A percentile compares a stretch with the other conserved stretches of the same genome.
Evolutionary conservation across 2,329 filamentous ascomycete species (phyloP).

Genomic region (Venturia asperata): DNA sequence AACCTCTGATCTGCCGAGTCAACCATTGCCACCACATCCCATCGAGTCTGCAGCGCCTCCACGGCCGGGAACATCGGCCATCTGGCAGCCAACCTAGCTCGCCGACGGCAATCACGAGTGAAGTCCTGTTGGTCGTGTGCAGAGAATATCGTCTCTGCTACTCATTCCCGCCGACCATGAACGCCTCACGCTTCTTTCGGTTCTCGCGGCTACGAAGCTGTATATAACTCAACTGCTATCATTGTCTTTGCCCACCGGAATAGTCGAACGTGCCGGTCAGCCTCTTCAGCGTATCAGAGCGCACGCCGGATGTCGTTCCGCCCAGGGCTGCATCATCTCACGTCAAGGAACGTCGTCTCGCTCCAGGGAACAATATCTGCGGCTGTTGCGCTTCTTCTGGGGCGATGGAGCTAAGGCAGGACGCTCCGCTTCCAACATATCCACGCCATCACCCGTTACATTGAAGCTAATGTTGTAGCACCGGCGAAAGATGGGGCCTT

Average conservation of each 20-base stretch:
- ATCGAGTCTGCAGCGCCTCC: too few relatives aligned
- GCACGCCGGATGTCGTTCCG: neutral
- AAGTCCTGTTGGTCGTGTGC: neutral
- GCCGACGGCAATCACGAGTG: neutral
- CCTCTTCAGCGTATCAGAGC: neutral
- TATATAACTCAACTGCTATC: too few relatives aligned
- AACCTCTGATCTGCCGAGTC: too few relatives aligned
- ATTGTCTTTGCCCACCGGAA: too few relatives aligned
- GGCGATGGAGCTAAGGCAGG: neutral
- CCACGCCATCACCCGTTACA: neutral
- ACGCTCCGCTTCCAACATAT: neutral
- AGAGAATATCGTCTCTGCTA: neutral
- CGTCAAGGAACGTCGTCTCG: neutral
- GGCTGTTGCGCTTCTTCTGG: slow-evolving; percentile 9
- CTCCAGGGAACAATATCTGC: slow-evolving; percentile 11
- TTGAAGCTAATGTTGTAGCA: slow-evolving; percentile 5
- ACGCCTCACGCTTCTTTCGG: neutral
- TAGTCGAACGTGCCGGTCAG: neutral
- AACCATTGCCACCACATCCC: too few relatives aligned
- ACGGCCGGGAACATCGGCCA: neutral
- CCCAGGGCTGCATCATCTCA: slow-evolving; percentile 3
- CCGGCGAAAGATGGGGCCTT: neutral
- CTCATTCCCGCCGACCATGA: neutral
- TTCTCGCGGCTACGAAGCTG: neutral
- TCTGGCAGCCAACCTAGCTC: neutral